These are phyloP conservation scores for Tolypocladium nubicola DNA, from an alignment of 2,329 filamentous ascomycete species.

Conservation along the genomic window DNA sequence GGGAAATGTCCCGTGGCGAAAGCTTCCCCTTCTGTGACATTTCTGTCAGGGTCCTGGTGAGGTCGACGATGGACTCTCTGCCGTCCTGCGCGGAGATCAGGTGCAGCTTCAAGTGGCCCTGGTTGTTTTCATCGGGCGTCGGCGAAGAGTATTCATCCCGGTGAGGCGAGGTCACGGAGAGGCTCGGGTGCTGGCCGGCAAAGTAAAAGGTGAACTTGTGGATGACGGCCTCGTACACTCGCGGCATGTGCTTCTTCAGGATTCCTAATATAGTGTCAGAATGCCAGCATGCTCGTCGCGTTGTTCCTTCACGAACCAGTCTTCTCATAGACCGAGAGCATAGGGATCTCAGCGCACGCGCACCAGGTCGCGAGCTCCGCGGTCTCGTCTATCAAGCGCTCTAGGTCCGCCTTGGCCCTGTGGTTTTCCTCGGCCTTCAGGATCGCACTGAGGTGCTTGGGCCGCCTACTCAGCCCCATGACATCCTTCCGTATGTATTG, in stretches of 20 bases:
- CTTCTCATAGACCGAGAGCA: conserved; percentile 84
- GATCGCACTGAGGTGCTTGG: conserved; percentile 80
- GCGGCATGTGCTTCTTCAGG: conserved; percentile 81
- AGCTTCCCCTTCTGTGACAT: conserved; percentile 91
- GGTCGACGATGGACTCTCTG: conserved; percentile 84
- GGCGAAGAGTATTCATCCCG: conserved; percentile 23
- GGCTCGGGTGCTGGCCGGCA: conserved; percentile 58
- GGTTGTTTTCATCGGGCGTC: conserved; percentile 14
- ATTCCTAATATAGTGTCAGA: conserved; percentile 47
- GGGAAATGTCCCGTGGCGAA: conserved; percentile 67
- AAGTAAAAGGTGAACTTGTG: conserved; percentile 82
- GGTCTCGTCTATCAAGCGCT: conserved; percentile 79
- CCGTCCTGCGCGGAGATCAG: conserved; percentile 84
- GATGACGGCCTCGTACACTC: conserved; percentile 68
- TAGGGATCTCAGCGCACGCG: conserved; percentile 75
- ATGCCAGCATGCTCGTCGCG: conserved; percentile 10
- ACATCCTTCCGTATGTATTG: conserved; percentile 88
- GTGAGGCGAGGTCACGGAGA: conserved; percentile 45
- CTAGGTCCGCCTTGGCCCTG: conserved; percentile 61
- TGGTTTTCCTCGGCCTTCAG: conserved; percentile 63
- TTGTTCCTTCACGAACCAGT: conserved; percentile 49
- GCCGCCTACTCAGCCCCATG: conserved; percentile 59
- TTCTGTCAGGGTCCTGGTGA: conserved; percentile 86
- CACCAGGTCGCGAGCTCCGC: conserved; percentile 92
- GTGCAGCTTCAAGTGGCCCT: conserved; percentile 48